phyloP scores from a whole-genome alignment of 2,329 filamentous ascomycete genomes.

The Fusarium continuum region DNA sequence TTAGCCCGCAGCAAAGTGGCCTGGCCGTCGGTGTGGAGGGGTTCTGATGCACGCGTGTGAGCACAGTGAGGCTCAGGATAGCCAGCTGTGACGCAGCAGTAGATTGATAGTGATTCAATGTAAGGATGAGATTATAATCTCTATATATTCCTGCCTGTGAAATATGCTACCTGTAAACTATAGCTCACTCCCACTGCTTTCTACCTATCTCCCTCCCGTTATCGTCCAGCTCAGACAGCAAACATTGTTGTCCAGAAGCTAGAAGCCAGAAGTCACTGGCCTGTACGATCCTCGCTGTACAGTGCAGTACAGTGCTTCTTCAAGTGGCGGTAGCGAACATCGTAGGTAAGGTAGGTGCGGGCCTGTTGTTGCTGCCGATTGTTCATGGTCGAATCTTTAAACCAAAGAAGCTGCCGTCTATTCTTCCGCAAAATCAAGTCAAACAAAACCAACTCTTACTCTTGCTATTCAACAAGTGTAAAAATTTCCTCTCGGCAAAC shows the following conservation, averaged over 20 bases:
- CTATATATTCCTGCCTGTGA: too few relatives aligned
- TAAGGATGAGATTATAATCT: too few relatives aligned
- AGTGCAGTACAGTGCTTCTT: constrained; percentile 13
- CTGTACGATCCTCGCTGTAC: constrained; percentile 5
- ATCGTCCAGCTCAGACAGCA: not conserved
- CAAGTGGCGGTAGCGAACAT: constrained; percentile 33
- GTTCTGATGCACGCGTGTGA: not conserved
- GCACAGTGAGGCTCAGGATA: constrained; percentile 1
- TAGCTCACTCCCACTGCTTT: not conserved
- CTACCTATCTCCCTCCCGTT: not conserved
- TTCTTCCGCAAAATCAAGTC: constrained; percentile 7
- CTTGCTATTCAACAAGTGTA: constrained; percentile 2
- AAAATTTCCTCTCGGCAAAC: constrained; percentile 8
- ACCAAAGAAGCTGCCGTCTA: constrained; percentile 10
- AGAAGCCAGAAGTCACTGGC: not conserved
- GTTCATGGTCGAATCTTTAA: constrained; percentile 2
- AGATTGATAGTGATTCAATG: constrained; percentile 14
- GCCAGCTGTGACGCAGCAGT: constrained; percentile 1
- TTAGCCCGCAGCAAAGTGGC: not conserved
- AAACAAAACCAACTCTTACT: constrained; percentile 2
- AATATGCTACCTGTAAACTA: not conserved
- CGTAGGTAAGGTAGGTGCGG: constrained; percentile 15
- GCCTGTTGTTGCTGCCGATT: constrained; percentile 10
- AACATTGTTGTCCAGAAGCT: not conserved
- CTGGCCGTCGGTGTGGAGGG: constrained; percentile 24